A percentile compares a stretch with the other conserved stretches of the same genome.
phyloP scores from a whole-genome alignment of 2,329 filamentous ascomycete species.

The Aspergillaceae sp. region DNA sequence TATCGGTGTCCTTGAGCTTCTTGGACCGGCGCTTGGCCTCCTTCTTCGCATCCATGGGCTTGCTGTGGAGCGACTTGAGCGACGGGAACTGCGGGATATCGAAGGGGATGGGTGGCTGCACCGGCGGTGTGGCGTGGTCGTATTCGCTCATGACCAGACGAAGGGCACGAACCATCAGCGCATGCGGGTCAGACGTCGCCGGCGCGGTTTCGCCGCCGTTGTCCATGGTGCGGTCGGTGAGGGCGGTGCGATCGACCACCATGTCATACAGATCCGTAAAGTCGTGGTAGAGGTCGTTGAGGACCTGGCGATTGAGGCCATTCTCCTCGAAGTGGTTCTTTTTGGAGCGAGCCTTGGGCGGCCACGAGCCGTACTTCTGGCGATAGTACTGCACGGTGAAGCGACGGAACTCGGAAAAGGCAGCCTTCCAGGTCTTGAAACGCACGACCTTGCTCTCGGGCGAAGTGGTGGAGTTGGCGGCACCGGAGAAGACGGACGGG shows the following conservation, averaged over 20 bases:
- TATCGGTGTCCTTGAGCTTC: constrained; percentile 69
- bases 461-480: constrained; percentile 72
- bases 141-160: constrained; percentile 78
- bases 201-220: constrained; percentile 47
- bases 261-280: constrained; percentile 82
- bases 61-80: constrained; percentile 56
- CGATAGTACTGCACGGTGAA: constrained; percentile 66
- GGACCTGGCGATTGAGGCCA: constrained; percentile 74
- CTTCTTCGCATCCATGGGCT: constrained; percentile 60
- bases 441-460: constrained; percentile 67
- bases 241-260: constrained; percentile 66
- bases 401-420: constrained; percentile 65
- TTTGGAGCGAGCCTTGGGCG: constrained; percentile 82
- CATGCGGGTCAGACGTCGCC: constrained; percentile 40
- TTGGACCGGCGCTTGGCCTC: constrained; percentile 62
- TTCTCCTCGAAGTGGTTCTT: constrained; percentile 83
- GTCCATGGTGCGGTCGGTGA: constrained; percentile 72
- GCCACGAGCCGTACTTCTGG: constrained; percentile 65
- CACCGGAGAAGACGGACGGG: constrained; percentile 77
- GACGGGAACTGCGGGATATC: constrained; percentile 72
- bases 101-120: constrained; percentile 84
- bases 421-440: constrained; percentile 74
- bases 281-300: constrained; percentile 76
- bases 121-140: constrained; percentile 78
- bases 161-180: constrained; percentile 60